phyloP scores from a whole-genome alignment of 2,329 filamentous ascomycete genomes.

The Celoporthe dispersa region DNA sequence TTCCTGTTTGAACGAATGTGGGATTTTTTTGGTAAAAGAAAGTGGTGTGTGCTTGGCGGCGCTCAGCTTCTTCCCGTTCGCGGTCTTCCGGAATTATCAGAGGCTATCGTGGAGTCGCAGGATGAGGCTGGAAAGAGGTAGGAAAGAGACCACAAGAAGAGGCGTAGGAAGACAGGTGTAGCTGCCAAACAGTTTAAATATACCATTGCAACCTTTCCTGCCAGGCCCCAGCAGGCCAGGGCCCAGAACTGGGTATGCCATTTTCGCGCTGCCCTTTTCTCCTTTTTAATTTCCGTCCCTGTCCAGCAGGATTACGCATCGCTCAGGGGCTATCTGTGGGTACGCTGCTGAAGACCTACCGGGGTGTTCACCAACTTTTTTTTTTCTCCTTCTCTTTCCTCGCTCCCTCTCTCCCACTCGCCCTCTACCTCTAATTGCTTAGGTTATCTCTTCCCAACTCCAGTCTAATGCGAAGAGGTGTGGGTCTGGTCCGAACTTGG shows the following conservation, averaged over 20 bases:
- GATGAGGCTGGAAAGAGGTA: slow-evolving; percentile 5
- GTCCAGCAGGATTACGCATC: slow-evolving; percentile 14
- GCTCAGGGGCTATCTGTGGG: slow-evolving; percentile 10
- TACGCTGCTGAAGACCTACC: slow-evolving; percentile 3
- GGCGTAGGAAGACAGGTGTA: background rate
- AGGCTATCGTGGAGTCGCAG: background rate
- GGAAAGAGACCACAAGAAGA: background rate
- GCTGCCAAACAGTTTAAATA: slow-evolving; percentile 16
- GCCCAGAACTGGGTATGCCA: background rate
- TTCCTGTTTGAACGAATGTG: background rate
- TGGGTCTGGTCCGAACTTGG: background rate
- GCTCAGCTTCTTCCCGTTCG: background rate
- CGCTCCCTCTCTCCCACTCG: background rate
- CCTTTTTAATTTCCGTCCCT: slow-evolving; percentile 17
- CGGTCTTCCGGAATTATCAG: background rate
- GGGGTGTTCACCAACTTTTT: background rate
- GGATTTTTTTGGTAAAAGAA: background rate
- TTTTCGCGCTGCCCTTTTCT: slow-evolving; percentile 6
- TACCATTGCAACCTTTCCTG: background rate
- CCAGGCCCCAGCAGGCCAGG: background rate
- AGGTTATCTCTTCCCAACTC: background rate
- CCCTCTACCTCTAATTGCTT: background rate
- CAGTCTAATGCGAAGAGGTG: background rate
- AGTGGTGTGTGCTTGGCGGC: background rate
- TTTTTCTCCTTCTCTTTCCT: background rate